These are phyloP conservation scores for Trypanosoma rangeli DNA, from an alignment of 208 protist genomes.

Conservation along the genomic window DNA sequence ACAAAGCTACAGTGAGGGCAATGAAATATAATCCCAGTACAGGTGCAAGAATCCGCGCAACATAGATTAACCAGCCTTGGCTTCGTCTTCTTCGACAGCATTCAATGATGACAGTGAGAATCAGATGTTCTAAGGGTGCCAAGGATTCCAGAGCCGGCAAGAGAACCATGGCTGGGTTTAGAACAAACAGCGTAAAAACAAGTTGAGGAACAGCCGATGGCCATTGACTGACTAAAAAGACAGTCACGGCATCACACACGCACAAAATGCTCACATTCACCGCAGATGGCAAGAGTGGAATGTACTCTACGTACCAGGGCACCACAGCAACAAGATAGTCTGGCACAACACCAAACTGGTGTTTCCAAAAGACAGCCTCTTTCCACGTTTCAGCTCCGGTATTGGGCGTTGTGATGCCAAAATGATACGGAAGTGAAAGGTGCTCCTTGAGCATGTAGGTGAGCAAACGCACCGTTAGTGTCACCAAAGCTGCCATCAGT, in stretches of 20 bases:
- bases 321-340: constrained; percentile 42
- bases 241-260: constrained; percentile 62
- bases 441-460: constrained; percentile 14
- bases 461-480: constrained; percentile 23
- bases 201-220: constrained; percentile 40
- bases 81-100: constrained; percentile 26
- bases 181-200: constrained; percentile 60
- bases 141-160: constrained; percentile 56
- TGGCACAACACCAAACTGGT: constrained; percentile 36
- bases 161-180: constrained; percentile 62
- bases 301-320: constrained; percentile 66
- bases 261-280: constrained; percentile 45
- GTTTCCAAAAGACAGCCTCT: constrained; percentile 61
- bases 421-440: constrained; percentile 32
- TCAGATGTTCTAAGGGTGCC: constrained; percentile 49
- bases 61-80: constrained; percentile 6
- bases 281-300: constrained; percentile 44
- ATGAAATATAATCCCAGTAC: constrained; percentile 52
- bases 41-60: constrained; percentile 31
- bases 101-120: constrained; percentile 44
- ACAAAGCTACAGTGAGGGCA: constrained; percentile 50
- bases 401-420: constrained; percentile 38
- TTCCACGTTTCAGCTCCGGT: constrained; percentile 60
- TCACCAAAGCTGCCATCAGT: constrained; percentile 20
- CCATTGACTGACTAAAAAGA: constrained; percentile 47